A percentile compares a stretch with the other conserved stretches of the same genome.
These are phyloP conservation scores for Aspergillus olivimuriae DNA, from an alignment of 495 filamentous ascomycete species.

Conservation along the genomic window DNA sequence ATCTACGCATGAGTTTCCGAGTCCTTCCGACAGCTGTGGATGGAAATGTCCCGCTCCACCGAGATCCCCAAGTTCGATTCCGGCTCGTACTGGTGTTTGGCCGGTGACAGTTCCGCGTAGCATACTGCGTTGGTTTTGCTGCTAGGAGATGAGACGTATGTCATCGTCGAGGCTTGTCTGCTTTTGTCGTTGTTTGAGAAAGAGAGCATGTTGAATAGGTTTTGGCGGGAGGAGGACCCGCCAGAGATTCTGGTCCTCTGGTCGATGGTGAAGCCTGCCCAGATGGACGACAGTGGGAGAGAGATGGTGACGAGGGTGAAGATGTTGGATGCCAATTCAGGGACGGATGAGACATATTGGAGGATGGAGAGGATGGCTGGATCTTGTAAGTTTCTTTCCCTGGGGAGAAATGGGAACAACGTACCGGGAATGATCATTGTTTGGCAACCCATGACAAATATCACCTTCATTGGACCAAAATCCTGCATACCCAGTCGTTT, in stretches of 20 bases:
- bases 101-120: slow-evolving; percentile 18
- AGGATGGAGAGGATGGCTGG: slow-evolving; percentile 65
- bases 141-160: neutral
- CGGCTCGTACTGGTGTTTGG: slow-evolving; percentile 11
- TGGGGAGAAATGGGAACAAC: slow-evolving; percentile 2
- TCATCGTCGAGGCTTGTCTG: slow-evolving; percentile 2
- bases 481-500: slow-evolving; percentile 49
- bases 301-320: slow-evolving; percentile 65
- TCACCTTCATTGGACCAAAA: slow-evolving; percentile 62
- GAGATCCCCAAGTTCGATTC: slow-evolving; percentile 15
- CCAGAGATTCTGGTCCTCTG: slow-evolving; percentile 2
- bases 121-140: slow-evolving; percentile 17
- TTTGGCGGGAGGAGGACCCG: slow-evolving; percentile 13
- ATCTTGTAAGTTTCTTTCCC: neutral
- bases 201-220: slow-evolving; percentile 23
- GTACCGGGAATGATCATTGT: slow-evolving; percentile 74
- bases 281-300: slow-evolving; percentile 75
- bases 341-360: slow-evolving; percentile 49
- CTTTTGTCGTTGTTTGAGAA: slow-evolving; percentile 10
- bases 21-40: slow-evolving; percentile 10
- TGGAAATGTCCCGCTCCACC: slow-evolving; percentile 30
- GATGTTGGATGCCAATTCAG: slow-evolving; percentile 53
- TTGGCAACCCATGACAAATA: slow-evolving; percentile 70
- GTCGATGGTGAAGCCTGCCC: slow-evolving; percentile 50
- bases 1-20: neutral